Conservation (phyloP, 192 early-diverging fungal genomes). For the Podila clonocystis region DNA sequence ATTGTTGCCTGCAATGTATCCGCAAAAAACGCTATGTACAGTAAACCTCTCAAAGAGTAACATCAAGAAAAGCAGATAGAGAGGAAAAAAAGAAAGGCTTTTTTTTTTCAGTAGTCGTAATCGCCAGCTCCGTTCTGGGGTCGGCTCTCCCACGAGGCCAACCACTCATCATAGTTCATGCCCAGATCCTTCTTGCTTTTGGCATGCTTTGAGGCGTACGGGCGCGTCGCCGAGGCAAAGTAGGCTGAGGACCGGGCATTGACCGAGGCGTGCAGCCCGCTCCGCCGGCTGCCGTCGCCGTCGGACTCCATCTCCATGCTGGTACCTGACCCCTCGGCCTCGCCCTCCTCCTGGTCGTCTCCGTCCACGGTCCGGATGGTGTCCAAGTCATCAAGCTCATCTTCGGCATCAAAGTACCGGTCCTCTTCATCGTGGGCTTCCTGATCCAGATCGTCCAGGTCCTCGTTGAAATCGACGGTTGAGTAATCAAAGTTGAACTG, state of each 20-base stretch:
- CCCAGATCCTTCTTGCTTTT: background rate
- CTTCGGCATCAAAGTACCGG: slow-evolving; percentile 38
- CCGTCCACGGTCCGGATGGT: no score
- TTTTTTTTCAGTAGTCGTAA: slow-evolving; percentile 21
- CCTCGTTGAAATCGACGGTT: slow-evolving; percentile 38
- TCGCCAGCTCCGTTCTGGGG: slow-evolving; percentile 33
- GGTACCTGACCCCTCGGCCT: no score
- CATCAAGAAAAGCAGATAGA: no score
- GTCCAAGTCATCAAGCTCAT: slow-evolving; percentile 1
- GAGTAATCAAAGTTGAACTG: slow-evolving; percentile 38
- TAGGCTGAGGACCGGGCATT: no score
- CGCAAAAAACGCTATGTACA: no score
- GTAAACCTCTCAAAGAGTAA: no score
- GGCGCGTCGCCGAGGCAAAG: background rate
- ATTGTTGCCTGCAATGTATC: no score
- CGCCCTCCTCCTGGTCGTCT: no score
- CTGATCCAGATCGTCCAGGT: slow-evolving; percentile 48
- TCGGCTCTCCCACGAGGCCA: slow-evolving; percentile 24
- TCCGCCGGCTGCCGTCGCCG: no score
- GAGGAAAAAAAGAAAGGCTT: no score
- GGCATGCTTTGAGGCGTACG: background rate
- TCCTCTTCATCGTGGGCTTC: slow-evolving; percentile 40
- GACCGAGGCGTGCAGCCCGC: no score
- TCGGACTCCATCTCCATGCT: no score
- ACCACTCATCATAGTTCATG: slow-evolving; percentile 25